These are phyloP conservation scores for Darksidea phi DNA, from an alignment of 495 filamentous ascomycete genomes.

Conservation along the genomic window DNA sequence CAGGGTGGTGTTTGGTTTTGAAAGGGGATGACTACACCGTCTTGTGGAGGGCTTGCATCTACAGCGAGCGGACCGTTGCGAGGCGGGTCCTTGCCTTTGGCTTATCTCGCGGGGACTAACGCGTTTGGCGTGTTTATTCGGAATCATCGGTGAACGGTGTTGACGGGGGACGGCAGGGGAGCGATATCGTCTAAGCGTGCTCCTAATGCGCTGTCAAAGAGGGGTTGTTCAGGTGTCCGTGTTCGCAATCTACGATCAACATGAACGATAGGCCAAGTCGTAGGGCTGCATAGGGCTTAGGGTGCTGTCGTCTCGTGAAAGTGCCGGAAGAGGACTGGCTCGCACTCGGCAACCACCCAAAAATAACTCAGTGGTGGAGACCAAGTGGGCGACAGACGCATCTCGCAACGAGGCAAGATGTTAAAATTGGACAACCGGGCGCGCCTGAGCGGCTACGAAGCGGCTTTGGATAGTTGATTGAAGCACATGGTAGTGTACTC, in stretches of 20 bases:
- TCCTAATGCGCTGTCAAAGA: constrained; percentile 4
- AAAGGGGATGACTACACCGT: background rate
- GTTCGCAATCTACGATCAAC: constrained; percentile 10
- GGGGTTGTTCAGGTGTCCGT: background rate
- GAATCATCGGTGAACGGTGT: constrained; percentile 16
- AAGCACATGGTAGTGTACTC: background rate
- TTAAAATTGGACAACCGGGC: constrained; percentile 17
- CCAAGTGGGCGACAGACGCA: constrained; percentile 1
- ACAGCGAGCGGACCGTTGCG: background rate
- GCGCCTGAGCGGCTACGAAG: constrained; percentile 9
- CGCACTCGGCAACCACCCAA: constrained; percentile 4
- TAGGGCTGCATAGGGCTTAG: constrained; percentile 29
- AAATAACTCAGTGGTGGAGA: constrained; percentile 10
- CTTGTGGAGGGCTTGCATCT: background rate
- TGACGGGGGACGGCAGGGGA: background rate
- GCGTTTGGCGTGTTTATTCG: background rate
- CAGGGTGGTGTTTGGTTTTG: constrained; percentile 11
- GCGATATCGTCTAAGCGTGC: background rate
- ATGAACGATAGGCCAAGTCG: constrained; percentile 16
- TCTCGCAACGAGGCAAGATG: background rate
- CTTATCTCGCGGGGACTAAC: background rate
- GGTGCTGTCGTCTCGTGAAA: constrained; percentile 24
- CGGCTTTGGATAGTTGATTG: constrained; percentile 5
- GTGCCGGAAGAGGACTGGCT: background rate
- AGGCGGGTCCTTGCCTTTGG: constrained; percentile 9